Base-by-base conservation (phyloP, 2,329 filamentous ascomycete genomes). In the Curvularia sp. region DNA sequence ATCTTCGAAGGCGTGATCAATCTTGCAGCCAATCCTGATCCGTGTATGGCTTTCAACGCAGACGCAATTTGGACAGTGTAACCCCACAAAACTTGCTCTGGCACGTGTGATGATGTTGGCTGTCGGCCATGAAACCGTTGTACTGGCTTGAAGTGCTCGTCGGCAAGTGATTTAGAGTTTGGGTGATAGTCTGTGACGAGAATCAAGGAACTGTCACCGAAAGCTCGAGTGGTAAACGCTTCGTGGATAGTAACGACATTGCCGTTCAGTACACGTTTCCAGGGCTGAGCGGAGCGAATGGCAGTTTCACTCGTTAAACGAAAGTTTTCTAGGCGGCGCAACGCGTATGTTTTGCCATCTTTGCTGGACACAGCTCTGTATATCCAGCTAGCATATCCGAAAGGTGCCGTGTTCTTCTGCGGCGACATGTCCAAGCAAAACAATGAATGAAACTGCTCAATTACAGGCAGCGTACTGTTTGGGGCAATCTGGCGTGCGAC, bases 121-220 rank as follows among this genome's bases (percentile, higher is more conserved):
- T 77, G 72, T 34, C 76, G 66, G 34, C 77, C 76, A 39, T 78
- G 77, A 60, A 74, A 81, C 46, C 79, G 72, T 50, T 70, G 68
- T 45, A 72, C 66, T 9, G 69, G 72, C 52, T 79, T 72, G 67
- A 93, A 87, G 70, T 97, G 91, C 68, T 91, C 87, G 71, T 98
- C 94, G 32, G 89, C 87, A 23, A 99, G 84, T 0, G 94, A 97
- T 77, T 95, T 96, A 2, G 94, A 92, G 19, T 95, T 83, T 1
- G 95, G 94, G 71, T 95, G 91, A 72, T 97, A 99, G 75, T 96
- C 92, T 61, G 92, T 95, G 23, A 96, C 93, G 70, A 99, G 90
- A 48, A 99, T 90, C 53, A 99, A 84, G 3, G 95, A 98, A 77
- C 92, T 96, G 75, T 98, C 95, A 54, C 92, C 92, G 76, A 99